A percentile compares a stretch with the other conserved stretches of the same genome.
phyloP scores from a whole-genome alignment of 2,329 filamentous ascomycete genomes.

The Aspergillus sp. region DNA sequence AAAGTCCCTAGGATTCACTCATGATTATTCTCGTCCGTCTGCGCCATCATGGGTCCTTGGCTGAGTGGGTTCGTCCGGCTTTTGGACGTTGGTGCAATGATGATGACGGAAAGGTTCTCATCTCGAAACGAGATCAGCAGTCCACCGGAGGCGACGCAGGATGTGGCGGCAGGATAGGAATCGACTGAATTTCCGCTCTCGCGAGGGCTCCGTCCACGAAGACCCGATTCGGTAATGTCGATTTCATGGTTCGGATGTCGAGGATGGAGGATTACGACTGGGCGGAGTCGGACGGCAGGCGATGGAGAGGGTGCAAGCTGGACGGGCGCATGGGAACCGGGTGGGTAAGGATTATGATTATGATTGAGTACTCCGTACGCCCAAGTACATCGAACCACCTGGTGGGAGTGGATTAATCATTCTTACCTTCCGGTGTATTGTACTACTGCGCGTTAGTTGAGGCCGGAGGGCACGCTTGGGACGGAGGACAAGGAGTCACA shows the following conservation, averaged over 20 bases:
- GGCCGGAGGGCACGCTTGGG: too few relatives aligned
- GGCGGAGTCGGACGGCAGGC: conserved; percentile 8
- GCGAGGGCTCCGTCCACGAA: not conserved
- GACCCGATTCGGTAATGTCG: conserved; percentile 4
- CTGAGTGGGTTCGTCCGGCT: conserved; percentile 2
- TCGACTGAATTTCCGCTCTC: conserved; percentile 5
- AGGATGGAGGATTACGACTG: conserved; percentile 8
- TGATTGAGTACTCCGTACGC: too few relatives aligned
- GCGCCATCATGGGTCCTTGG: conserved; percentile 8
- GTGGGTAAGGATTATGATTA: too few relatives aligned
- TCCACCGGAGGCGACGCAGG: not conserved
- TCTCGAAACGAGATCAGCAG: conserved; percentile 9
- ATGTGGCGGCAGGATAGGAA: conserved; percentile 1
- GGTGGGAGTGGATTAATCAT: not conserved
- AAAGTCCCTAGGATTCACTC: too few relatives aligned
- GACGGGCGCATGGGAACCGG: not conserved
- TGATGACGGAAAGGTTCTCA: conserved; percentile 3
- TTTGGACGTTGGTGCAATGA: too few relatives aligned
- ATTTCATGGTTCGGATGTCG: conserved; percentile 8
- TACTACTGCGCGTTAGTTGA: too few relatives aligned
- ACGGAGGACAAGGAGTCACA: too few relatives aligned
- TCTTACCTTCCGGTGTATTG: not conserved
- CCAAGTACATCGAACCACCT: not conserved
- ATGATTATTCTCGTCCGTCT: not conserved
- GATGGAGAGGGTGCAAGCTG: not conserved